Percentiles rank a stretch among this genome's conserved stretches.
Conservation (phyloP, 257 asterid species). For the Nicotiana knightiana region DNA sequence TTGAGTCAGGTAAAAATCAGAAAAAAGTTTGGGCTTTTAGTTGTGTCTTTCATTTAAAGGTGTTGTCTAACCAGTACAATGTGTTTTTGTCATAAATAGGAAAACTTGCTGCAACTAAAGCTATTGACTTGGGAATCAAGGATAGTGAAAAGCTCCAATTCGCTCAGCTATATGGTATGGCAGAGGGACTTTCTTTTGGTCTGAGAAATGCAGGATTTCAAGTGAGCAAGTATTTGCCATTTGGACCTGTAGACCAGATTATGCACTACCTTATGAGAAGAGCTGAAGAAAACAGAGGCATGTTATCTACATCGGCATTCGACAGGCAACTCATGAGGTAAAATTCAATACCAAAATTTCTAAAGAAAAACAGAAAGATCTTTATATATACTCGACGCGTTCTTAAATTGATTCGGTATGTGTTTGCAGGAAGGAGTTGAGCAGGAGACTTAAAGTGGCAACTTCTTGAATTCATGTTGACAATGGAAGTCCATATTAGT, state of each 20-base stretch:
- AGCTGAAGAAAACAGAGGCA: slow-evolving; percentile 90
- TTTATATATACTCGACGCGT: not conserved
- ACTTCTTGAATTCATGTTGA: not conserved
- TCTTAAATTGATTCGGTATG: not conserved
- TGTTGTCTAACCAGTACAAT: not conserved
- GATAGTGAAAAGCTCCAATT: slow-evolving; percentile 48
- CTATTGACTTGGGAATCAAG: slow-evolving; percentile 45
- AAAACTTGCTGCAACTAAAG: slow-evolving; percentile 60
- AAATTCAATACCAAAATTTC: not conserved
- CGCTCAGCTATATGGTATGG: slow-evolving; percentile 93
- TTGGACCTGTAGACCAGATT: slow-evolving; percentile 79
- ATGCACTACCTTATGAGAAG: slow-evolving; percentile 84
- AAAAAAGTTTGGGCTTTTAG: not conserved
- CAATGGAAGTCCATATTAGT: not conserved
- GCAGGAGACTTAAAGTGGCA: not conserved
- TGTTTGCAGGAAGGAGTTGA: slow-evolving; percentile 15
- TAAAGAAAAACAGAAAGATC: not conserved
- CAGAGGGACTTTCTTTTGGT: slow-evolving; percentile 64
- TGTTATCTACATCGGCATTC: slow-evolving; percentile 47
- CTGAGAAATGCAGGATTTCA: slow-evolving; percentile 63
- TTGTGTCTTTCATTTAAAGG: not conserved
- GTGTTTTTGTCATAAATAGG: slow-evolving; percentile 27
- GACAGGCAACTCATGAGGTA: slow-evolving; percentile 70
- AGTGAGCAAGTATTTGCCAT: slow-evolving; percentile 80
- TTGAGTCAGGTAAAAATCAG: slow-evolving; percentile 49